These are phyloP conservation scores for Tylopilus intermedius DNA, from an alignment of 768 basidiomycete genomes.

Conservation along the genomic window DNA sequence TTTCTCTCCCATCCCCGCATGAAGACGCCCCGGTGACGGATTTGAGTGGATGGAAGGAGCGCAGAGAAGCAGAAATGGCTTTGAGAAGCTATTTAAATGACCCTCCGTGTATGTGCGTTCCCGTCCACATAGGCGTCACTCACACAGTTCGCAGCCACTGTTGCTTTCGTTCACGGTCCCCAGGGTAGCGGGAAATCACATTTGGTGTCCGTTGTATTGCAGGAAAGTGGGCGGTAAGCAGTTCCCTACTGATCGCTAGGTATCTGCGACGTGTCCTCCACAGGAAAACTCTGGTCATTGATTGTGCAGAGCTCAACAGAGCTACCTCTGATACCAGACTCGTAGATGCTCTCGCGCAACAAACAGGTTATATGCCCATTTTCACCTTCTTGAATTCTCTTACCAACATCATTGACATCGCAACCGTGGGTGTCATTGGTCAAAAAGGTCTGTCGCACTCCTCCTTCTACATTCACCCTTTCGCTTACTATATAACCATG, in stretches of 20 bases:
- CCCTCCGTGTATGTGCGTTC: slow-evolving; percentile 52
- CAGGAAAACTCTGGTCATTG: slow-evolving; percentile 74
- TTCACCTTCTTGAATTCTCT: slow-evolving; percentile 82
- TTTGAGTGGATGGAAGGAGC: slow-evolving; percentile 75
- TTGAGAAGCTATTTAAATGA: slow-evolving; percentile 73
- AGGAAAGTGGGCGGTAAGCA: slow-evolving; percentile 48
- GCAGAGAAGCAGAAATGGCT: slow-evolving; percentile 66
- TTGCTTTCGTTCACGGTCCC: slow-evolving; percentile 77
- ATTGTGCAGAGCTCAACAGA: slow-evolving; percentile 73
- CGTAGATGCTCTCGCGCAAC: slow-evolving; percentile 62
- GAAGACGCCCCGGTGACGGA: slow-evolving; percentile 15
- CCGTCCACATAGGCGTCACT: background rate
- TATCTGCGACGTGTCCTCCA: background rate
- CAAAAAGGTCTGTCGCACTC: slow-evolving; percentile 62
- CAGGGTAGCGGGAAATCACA: slow-evolving; percentile 76
- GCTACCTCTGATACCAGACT: slow-evolving; percentile 64
- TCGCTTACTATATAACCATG: background rate
- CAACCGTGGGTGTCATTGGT: slow-evolving; percentile 88
- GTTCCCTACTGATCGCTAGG: background rate
- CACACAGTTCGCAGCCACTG: slow-evolving; percentile 44
- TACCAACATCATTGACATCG: slow-evolving; percentile 84
- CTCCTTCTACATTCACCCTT: background rate
- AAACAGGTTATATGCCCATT: slow-evolving; percentile 87
- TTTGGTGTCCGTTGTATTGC: slow-evolving; percentile 52
- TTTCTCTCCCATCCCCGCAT: slow-evolving; percentile 28